phyloP scores from a whole-genome alignment of 2,329 filamentous ascomycete genomes.

The Ophiostoma tasmaniense region DNA sequence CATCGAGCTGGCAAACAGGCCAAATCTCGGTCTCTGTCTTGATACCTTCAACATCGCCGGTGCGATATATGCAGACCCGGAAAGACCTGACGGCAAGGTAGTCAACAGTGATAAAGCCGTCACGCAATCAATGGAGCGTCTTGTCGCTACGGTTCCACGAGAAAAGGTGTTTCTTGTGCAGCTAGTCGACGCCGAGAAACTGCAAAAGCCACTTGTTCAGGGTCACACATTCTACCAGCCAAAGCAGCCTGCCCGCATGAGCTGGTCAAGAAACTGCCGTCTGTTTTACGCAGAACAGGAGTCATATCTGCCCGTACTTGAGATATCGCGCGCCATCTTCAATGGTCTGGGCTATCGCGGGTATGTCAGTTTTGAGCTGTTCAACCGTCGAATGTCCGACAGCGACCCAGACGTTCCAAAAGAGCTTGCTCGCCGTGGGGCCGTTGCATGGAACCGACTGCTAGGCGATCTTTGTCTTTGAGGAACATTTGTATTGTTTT shows the following conservation, averaged over 20 bases:
- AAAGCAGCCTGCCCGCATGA: constrained; percentile 51
- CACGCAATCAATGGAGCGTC: constrained; percentile 34
- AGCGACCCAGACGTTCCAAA: constrained; percentile 36
- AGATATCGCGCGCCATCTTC: constrained; percentile 45
- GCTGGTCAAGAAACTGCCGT: constrained; percentile 54
- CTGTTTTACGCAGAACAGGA: constrained; percentile 50
- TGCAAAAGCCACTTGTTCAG: constrained; percentile 39
- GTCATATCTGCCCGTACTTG: constrained; percentile 50
- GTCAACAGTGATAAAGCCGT: constrained; percentile 37
- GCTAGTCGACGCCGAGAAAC: constrained; percentile 51
- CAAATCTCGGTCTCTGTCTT: constrained; percentile 55
- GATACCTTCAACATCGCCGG: constrained; percentile 57
- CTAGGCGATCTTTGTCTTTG: not conserved
- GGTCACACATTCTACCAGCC: constrained; percentile 46
- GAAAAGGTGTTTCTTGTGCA: constrained; percentile 55
- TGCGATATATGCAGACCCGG: constrained; percentile 49
- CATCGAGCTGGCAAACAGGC: constrained; percentile 43
- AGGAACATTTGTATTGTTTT: not conserved
- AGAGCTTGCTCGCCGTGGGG: constrained; percentile 44
- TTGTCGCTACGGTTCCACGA: constrained; percentile 29
- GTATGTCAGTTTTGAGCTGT: constrained; percentile 54
- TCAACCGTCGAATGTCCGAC: constrained; percentile 44
- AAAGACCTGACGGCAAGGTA: constrained; percentile 34
- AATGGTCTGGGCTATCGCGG: constrained; percentile 48
- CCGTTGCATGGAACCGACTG: constrained; percentile 39